Conservation (phyloP, 2,329 filamentous ascomycete species). For the Anisogramma anomala region DNA sequence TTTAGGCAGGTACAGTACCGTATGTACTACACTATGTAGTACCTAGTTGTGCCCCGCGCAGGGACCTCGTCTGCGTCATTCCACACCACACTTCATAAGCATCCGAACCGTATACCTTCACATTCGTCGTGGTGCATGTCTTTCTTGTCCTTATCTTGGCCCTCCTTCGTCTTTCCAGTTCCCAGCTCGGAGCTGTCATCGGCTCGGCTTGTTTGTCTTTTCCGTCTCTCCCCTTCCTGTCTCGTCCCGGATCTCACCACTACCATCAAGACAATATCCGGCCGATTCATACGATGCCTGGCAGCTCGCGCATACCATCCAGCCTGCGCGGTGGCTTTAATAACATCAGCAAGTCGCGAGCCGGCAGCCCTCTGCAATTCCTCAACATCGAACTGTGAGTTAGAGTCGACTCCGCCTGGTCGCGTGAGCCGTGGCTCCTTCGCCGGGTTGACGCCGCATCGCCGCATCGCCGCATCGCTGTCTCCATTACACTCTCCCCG, state of each 20-base stretch:
- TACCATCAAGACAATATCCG: background rate
- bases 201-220: background rate
- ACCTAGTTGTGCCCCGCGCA: too few relatives aligned
- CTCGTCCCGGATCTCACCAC: background rate
- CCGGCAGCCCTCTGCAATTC: slow-evolving; percentile 44
- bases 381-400: slow-evolving; percentile 60
- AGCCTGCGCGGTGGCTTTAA: slow-evolving; percentile 58
- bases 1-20: too few relatives aligned
- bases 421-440: background rate
- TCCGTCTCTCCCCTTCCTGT: too few relatives aligned
- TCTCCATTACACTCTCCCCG: background rate
- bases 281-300: slow-evolving; percentile 37
- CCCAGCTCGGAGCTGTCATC: background rate
- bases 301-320: slow-evolving; percentile 58
- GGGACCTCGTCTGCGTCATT: too few relatives aligned
- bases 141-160: too few relatives aligned
- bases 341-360: slow-evolving; percentile 45
- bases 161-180: too few relatives aligned
- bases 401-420: background rate
- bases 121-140: too few relatives aligned
- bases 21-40: too few relatives aligned
- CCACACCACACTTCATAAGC: too few relatives aligned
- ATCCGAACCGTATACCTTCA: too few relatives aligned
- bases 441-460: background rate
- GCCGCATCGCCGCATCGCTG: background rate